Percentiles rank a stretch among this genome's conserved stretches.
Conservation (phyloP, 768 basidiomycete species). For the Psilocybe tampanensis region DNA sequence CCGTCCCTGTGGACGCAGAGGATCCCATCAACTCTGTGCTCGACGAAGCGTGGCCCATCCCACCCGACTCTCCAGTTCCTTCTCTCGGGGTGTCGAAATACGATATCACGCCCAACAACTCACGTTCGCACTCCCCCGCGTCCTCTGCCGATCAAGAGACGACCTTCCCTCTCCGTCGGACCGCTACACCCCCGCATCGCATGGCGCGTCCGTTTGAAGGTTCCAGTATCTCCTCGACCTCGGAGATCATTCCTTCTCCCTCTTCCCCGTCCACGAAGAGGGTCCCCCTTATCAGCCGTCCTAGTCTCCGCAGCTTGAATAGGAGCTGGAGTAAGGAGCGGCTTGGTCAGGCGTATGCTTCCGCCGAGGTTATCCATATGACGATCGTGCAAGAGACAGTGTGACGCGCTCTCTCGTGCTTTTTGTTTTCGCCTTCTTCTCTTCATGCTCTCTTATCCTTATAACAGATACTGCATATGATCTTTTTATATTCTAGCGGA, state of each 20-base stretch:
- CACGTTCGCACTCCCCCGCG: constrained; percentile 25
- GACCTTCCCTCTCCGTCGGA: constrained; percentile 21
- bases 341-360: constrained; percentile 14
- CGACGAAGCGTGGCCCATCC: constrained; percentile 42
- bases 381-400: constrained; percentile 44
- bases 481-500: not conserved
- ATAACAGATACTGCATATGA: not conserved
- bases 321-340: constrained; percentile 29
- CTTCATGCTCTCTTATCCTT: not conserved
- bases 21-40: constrained; percentile 39
- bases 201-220: constrained; percentile 33
- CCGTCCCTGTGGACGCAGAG: constrained; percentile 33
- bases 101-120: constrained; percentile 1
- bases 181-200: constrained; percentile 20
- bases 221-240: constrained; percentile 27
- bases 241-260: constrained; percentile 14
- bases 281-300: constrained; percentile 18
- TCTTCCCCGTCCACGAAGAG: constrained; percentile 13
- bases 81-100: constrained; percentile 14
- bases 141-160: constrained; percentile 21
- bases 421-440: constrained; percentile 2
- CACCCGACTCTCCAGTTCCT: constrained; percentile 27
- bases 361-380: constrained; percentile 43
- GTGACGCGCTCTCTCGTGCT: constrained; percentile 8
- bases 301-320: constrained; percentile 30